These are phyloP conservation scores for Thyridium curvatum DNA, from an alignment of 2,329 filamentous ascomycete species.

Conservation along the genomic window DNA sequence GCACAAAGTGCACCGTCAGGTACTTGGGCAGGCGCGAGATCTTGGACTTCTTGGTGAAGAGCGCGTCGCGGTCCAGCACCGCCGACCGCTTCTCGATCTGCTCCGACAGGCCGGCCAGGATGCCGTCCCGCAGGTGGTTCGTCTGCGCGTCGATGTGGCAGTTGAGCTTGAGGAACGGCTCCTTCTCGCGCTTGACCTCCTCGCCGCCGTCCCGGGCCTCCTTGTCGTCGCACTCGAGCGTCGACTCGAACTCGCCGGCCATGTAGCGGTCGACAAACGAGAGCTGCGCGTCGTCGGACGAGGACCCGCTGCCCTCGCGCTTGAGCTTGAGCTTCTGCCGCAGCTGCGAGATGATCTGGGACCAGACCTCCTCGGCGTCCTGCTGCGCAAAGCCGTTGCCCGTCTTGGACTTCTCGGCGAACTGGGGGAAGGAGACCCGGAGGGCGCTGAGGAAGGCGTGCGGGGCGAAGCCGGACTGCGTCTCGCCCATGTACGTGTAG, in stretches of 20 bases:
- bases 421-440: constrained; percentile 78
- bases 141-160: constrained; percentile 87
- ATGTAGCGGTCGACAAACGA: constrained; percentile 91
- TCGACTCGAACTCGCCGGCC: constrained; percentile 71
- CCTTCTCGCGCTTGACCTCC: constrained; percentile 58
- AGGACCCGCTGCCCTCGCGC: constrained; percentile 21
- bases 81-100: constrained; percentile 87
- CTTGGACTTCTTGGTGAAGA: constrained; percentile 86
- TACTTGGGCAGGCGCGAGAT: constrained; percentile 92
- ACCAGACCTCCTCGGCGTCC: constrained; percentile 97
- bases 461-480: constrained; percentile 80
- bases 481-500: constrained; percentile 85
- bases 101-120: constrained; percentile 74
- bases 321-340: constrained; percentile 69
- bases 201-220: constrained; percentile 70
- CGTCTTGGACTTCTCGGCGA: constrained; percentile 79
- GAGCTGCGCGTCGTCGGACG: constrained; percentile 30
- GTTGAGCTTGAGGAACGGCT: constrained; percentile 85
- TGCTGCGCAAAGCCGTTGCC: constrained; percentile 91
- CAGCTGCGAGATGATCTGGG: constrained; percentile 82
- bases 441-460: constrained; percentile 77
- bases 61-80: constrained; percentile 67
- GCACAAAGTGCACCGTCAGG: constrained; percentile 92
- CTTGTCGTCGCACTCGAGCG: constrained; percentile 78
- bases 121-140: constrained; percentile 87